These are phyloP conservation scores for Mesotaenium endlicherianum DNA, from an alignment of 139 green algal species.

Conservation along the genomic window DNA sequence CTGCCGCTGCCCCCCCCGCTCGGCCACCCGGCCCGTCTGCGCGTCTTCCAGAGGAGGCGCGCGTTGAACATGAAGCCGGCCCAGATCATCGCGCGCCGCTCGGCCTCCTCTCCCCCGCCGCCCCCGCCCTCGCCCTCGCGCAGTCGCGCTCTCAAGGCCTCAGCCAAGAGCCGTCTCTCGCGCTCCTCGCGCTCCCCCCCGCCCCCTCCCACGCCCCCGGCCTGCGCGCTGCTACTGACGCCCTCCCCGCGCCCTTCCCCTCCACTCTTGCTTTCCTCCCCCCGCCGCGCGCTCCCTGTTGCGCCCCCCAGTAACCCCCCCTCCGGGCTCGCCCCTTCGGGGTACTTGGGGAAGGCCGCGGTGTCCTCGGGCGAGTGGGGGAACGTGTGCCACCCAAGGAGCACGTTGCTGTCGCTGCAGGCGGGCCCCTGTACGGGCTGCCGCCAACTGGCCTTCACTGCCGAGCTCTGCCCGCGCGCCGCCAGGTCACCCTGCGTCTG, in stretches of 20 bases:
- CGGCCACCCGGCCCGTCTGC: neutral
- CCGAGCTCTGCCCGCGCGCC: neutral
- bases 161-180: neutral
- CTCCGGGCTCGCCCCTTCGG: too few species aligned
- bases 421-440: constrained; percentile 30
- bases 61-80: neutral
- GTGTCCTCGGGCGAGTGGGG: neutral
- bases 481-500: neutral
- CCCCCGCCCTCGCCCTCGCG: neutral
- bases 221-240: neutral
- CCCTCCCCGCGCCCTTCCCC: neutral
- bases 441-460: neutral
- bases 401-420: neutral
- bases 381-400: constrained; percentile 17
- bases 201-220: neutral
- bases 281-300: neutral
- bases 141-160: neutral
- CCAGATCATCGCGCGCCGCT: neutral
- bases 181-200: neutral
- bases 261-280: neutral
- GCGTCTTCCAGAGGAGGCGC: neutral
- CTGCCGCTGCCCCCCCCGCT: neutral
- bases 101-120: neutral
- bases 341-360: neutral
- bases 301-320: neutral